Base-by-base conservation (phyloP, 768 basidiomycete species). In the Suillus occidentalis region DNA sequence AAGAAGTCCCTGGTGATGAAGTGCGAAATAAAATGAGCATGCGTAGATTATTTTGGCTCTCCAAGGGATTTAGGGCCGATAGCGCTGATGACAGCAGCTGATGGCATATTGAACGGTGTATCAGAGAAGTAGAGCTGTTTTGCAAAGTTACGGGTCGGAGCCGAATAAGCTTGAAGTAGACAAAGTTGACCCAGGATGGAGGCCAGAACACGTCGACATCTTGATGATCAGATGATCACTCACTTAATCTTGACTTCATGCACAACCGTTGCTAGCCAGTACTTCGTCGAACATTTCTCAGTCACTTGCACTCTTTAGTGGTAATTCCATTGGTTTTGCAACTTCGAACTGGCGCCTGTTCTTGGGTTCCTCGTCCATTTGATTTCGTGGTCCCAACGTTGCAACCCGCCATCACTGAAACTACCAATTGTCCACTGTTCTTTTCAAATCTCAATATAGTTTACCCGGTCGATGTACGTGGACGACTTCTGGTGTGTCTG, bases 1-100 rank as follows among this genome's bases (percentile, higher is more conserved):
- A 66, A n/a, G 58, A 59, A 59, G 57, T 10, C 61, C 69, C 67
- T 57, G 77, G 76, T 52, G 73, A 72, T 61, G 73, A 72, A 43
- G 64, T 14, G 40, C 61, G 39, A 67, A 70, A 16, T 52, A 65
- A 56, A 65, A 69, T 65, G 62, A 67, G 67, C 55, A 60, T 52
- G 55, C 82, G 78, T 39, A 80, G 86, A 63, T 81, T 80, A 6
- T 89, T 83, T 71, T 88, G 87, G 89, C 68, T 87, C 52, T 84
- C 85, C 25, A 90, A 89, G 65, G 81, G 77, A 7, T 73, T 74
- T 69, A 79, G 78, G 40, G 73, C 70, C 61, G 70, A 76, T 34
- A 72, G 71, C 63, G 71, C 67, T 10, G 63, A 62, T 28, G 66
- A 65, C 39, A 65, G 67, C 12, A 66, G 40, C 28, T 63, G 45